Evolutionary conservation across 148 eudicot genomes (phyloP), one percentile per base, ranked within the genome.

Genomic region (Dysphania ambrosioides): DNA sequence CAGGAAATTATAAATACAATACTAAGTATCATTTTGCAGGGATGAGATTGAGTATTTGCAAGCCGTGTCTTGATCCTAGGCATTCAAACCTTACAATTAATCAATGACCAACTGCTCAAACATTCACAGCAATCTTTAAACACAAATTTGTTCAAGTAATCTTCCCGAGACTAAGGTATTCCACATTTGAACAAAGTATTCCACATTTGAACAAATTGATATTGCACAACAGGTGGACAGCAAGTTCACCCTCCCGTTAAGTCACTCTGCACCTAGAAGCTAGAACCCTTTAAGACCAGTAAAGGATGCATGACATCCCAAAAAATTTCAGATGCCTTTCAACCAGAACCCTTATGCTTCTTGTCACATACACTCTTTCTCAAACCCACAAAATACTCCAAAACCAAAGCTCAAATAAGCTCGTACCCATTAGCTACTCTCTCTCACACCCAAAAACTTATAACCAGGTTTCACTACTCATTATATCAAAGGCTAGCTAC

Each of bases 401-500:
- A 8, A 58, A 8, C 12, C 15, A 5, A 8, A 29, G 19, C 55
- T 16, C 72, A 47, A 2, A 44, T 10, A 11, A 66, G 30, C 70
- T 66, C 10, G 38, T 66, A 40, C 15, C 51, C 53, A 40, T 40
- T 11, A 68, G 35, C 8, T 2, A 68, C 32, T 32, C 32, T 53
- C 31, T 35, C 19, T 15, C 41, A 64, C 55, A 64, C 1, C 42
- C 47, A 38, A 40, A 3, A 70, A 21, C 31, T 18, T 9, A 42
- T 23, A 24, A 70, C 70, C 63, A 62, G 35, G 30, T 36, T 75
- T 38, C 42, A 66, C 42, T 27, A 13, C 41, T n/a, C 16, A 64
- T 29, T 12, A 44, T 18, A 5, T 38, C 63, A 30, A 49, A 75
- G 31, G 5, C 56, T n/a, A n/a, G n/a, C 15, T 18, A 41, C 32